Conservation (phyloP, 2,329 filamentous ascomycete species). For the Gyromitra esculenta region DNA sequence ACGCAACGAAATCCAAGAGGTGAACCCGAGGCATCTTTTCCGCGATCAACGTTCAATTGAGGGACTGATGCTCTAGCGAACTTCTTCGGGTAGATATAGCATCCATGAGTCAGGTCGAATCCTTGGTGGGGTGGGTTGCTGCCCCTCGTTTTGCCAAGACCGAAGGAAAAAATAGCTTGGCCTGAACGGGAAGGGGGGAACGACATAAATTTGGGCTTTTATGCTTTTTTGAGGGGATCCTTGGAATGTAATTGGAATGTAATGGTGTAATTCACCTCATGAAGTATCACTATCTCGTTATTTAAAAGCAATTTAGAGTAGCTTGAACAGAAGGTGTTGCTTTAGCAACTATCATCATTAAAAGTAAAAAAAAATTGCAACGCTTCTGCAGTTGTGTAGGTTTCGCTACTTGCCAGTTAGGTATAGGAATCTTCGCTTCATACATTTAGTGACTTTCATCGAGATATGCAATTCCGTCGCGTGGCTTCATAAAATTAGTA, state of each 20-base stretch:
- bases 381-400: background rate
- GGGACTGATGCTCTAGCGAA: background rate
- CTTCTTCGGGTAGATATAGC: background rate
- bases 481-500: constrained; percentile 54
- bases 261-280: background rate
- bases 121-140: constrained; percentile 36
- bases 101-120: background rate
- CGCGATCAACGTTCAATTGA: background rate
- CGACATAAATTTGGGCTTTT: background rate
- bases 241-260: background rate
- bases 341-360: background rate
- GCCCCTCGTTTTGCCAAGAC: constrained; percentile 50
- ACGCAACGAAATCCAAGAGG: constrained; percentile 65
- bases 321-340: background rate
- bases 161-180: background rate
- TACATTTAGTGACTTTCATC: constrained; percentile 9
- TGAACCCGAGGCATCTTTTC: constrained; percentile 77
- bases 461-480: constrained; percentile 55
- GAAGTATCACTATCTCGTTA: background rate
- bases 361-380: background rate
- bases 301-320: background rate
- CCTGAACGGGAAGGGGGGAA: constrained; percentile 1
- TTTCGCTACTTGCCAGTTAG: background rate
- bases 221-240: background rate
- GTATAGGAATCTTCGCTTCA: background rate